Conservation (phyloP, 768 basidiomycete species). For the Boletus pseudo-olivaceus region DNA sequence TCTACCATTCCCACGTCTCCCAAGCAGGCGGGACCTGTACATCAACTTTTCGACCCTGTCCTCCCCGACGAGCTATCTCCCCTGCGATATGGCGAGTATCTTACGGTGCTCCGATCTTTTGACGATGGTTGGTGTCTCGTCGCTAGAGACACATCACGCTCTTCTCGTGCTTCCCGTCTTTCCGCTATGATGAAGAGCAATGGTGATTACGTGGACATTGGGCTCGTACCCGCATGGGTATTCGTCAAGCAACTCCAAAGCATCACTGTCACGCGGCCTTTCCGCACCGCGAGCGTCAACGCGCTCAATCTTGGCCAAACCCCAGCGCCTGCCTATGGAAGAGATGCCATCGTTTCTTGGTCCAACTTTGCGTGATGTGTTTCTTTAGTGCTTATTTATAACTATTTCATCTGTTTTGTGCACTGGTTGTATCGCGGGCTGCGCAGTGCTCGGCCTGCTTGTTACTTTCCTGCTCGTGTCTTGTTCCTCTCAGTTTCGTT, state of each 20-base stretch:
- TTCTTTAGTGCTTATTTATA: not conserved
- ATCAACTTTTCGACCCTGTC: constrained; percentile 62
- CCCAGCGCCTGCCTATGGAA: constrained; percentile 11
- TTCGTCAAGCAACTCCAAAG: constrained; percentile 65
- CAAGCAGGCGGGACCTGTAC: constrained; percentile 49
- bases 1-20: constrained; percentile 21
- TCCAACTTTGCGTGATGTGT: constrained; percentile 22
- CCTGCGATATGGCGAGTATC: constrained; percentile 46
- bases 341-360: constrained; percentile 64
- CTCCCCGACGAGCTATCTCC: constrained; percentile 72
- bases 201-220: constrained; percentile 54
- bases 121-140: constrained; percentile 83
- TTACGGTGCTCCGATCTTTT: constrained; percentile 62
- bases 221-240: constrained; percentile 74
- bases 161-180: constrained; percentile 38
- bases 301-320: constrained; percentile 50
- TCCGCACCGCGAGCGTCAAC: constrained; percentile 49
- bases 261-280: constrained; percentile 56
- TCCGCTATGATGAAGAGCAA: constrained; percentile 9
- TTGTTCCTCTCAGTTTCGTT: not conserved
- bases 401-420: not conserved
- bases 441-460: not conserved
- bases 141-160: constrained; percentile 45
- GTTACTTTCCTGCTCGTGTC: not conserved
- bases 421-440: not conserved